phyloP scores from a whole-genome alignment of 257 asterid species.

The Prunella vulgaris region DNA sequence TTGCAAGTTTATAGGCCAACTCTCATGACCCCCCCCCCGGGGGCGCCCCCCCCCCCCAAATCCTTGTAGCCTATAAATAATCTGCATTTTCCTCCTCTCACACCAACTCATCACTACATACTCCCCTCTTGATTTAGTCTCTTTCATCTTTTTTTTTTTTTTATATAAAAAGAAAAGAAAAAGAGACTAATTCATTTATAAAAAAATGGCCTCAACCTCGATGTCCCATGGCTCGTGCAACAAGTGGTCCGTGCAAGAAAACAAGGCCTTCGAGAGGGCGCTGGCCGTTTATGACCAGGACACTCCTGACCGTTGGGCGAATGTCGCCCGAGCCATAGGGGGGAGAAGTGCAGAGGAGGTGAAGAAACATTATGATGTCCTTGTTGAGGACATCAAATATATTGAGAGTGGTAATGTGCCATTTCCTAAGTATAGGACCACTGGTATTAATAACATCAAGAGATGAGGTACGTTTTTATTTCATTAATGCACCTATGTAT shows the following conservation, averaged over 20 bases:
- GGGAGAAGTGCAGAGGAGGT: constrained; percentile 73
- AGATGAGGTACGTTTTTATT: neutral
- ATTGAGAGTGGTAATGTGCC: constrained; percentile 76
- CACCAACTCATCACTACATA: constrained; percentile 11
- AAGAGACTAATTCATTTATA: neutral
- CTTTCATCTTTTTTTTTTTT: neutral
- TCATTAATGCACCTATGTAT: neutral
- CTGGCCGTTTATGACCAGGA: constrained; percentile 65
- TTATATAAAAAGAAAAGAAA: no score
- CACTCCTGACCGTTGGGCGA: constrained; percentile 81
- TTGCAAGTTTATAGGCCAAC: constrained; percentile 34
- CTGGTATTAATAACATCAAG: constrained; percentile 14
- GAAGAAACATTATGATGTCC: constrained; percentile 62
- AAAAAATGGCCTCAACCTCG: constrained; percentile 41
- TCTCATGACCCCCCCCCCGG: constrained; percentile 26
- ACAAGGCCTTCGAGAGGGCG: constrained; percentile 85
- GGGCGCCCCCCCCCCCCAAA: neutral
- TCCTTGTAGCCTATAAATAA: constrained; percentile 33
- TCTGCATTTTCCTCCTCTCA: constrained; percentile 8
- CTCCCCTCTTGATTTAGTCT: neutral
- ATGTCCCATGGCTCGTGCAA: constrained; percentile 39
- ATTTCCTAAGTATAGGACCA: constrained; percentile 54
- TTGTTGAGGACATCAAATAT: constrained; percentile 49
- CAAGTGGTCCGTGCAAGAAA: constrained; percentile 60
- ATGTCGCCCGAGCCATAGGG: constrained; percentile 69